These are phyloP conservation scores for Erythrobasidium yunnanense DNA, from an alignment of 768 basidiomycete genomes.

Conservation along the genomic window DNA sequence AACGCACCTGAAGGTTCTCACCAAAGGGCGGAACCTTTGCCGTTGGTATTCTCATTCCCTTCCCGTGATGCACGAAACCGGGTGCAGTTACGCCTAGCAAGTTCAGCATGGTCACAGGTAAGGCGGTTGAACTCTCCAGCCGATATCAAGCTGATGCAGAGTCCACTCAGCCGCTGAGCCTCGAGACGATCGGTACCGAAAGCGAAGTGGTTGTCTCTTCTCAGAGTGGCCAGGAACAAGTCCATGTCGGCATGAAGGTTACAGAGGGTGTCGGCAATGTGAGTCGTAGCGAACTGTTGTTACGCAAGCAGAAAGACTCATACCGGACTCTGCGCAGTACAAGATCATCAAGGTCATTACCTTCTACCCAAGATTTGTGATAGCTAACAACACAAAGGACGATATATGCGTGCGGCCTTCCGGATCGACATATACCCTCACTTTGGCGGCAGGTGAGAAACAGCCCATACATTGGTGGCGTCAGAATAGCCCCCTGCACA, in stretches of 20 bases:
- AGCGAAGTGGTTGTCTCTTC: conserved; percentile 64
- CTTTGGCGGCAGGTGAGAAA: conserved; percentile 58
- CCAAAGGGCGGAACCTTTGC: background rate
- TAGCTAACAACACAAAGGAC: conserved; percentile 66
- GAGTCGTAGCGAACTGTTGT: conserved; percentile 4
- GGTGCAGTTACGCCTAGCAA: conserved; percentile 64
- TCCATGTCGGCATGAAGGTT: conserved; percentile 81
- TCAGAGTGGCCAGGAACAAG: conserved; percentile 50
- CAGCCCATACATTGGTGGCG: conserved; percentile 59
- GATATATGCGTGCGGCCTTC: conserved; percentile 75
- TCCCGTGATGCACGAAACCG: conserved; percentile 67
- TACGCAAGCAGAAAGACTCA: too few relatives aligned
- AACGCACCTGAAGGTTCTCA: too few relatives aligned
- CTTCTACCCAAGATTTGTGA: conserved; percentile 74
- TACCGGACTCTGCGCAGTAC: conserved; percentile 47
- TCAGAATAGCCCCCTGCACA: conserved; percentile 56
- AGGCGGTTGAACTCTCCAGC: background rate
- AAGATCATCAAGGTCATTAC: conserved; percentile 90
- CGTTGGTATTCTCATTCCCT: conserved; percentile 63
- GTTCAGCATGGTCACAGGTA: conserved; percentile 84
- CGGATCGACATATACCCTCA: conserved; percentile 57
- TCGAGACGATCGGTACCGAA: conserved; percentile 88
- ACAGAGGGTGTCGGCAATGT: conserved; percentile 80
- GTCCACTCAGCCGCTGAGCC: conserved; percentile 56
- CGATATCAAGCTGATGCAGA: background rate